Evolutionary conservation across 2,329 filamentous ascomycete genomes (phyloP), one percentile per base, ranked within the genome.

Genomic region (Camillea tinctor): DNA sequence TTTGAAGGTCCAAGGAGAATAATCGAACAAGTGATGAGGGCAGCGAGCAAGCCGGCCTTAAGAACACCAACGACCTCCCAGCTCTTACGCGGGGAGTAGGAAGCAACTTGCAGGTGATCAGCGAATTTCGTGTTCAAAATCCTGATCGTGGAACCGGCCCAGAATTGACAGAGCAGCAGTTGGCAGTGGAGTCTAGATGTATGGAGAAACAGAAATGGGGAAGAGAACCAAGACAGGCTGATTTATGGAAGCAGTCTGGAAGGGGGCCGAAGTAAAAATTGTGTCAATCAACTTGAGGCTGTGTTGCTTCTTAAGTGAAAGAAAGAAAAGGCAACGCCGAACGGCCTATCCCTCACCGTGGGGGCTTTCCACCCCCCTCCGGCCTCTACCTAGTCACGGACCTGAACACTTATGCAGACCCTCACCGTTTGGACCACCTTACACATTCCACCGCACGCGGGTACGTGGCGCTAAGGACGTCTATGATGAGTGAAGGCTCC

Each of bases 111-210:
- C 40, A 52, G 48, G 40, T 20, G 52, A 60, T 56, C 22, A 48
- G 60, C 55, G 56, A 30, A 40, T 26, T 30, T 48, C 21, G 50
- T 59, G 15, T 52, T 53, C 55, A 59, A 59, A 60, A 49, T 24
- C 20, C 54, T 54, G 57, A 60, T 50, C 26, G 52, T 40, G 50
- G 26, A 54, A 36, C 40, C 40, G 54, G 54, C 55, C 55, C 44
- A 48, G 55, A 51, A 51, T 54, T 54, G 22, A 57, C 50, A 19
- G 40, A 24, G 30, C 21, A 50, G 50, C 50, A 21, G 50, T 21
- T 22, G 13, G 51, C 44, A 21, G 26, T 54, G 22, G 48, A 19
- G 55, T 55, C 1, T n/a, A 56, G 52, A 61, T 52, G 50, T 51
- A 24, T 21, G 13, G 51, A 11, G 30, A 26, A 21, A 49, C 21